These are phyloP conservation scores for Musa itinerans DNA, from an alignment of 176 grass and related monocot genomes.

Conservation along the genomic window DNA sequence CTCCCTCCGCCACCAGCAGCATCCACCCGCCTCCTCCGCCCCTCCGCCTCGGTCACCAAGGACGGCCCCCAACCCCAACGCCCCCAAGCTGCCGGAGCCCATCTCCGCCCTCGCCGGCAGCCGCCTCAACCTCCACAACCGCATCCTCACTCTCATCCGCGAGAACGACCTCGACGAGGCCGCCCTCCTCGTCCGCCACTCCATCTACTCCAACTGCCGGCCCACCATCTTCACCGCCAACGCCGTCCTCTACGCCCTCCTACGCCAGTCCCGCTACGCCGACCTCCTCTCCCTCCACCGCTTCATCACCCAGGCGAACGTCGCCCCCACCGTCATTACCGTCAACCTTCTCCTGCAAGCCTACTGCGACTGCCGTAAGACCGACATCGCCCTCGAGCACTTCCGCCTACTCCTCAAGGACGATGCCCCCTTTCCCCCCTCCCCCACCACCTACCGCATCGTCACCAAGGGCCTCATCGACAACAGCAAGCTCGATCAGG, in stretches of 20 bases:
- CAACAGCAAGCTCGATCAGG: constrained; percentile 43
- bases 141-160: constrained; percentile 59
- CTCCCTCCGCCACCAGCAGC: constrained; percentile 11
- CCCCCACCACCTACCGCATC: constrained; percentile 65
- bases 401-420: constrained; percentile 53
- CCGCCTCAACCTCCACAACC: constrained; percentile 63
- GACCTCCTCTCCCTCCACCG: constrained; percentile 85
- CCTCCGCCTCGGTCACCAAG: background rate
- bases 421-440: constrained; percentile 46
- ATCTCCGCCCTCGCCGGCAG: constrained; percentile 51
- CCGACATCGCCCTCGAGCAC: constrained; percentile 60
- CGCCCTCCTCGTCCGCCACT: constrained; percentile 69
- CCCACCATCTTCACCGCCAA: constrained; percentile 67
- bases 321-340: constrained; percentile 65
- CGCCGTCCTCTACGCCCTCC: constrained; percentile 61
- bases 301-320: constrained; percentile 67
- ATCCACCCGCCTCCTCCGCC: constrained; percentile 23
- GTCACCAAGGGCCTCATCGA: constrained; percentile 58
- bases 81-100: constrained; percentile 54
- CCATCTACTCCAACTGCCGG: constrained; percentile 92
- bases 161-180: constrained; percentile 68
- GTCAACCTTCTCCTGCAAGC: constrained; percentile 73
- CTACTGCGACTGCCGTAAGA: constrained; percentile 48
- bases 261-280: constrained; percentile 45
- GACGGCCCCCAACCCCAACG: constrained; percentile 35